phyloP scores from a whole-genome alignment of 164 flowering plant genomes.

The Platanus orientalis region DNA sequence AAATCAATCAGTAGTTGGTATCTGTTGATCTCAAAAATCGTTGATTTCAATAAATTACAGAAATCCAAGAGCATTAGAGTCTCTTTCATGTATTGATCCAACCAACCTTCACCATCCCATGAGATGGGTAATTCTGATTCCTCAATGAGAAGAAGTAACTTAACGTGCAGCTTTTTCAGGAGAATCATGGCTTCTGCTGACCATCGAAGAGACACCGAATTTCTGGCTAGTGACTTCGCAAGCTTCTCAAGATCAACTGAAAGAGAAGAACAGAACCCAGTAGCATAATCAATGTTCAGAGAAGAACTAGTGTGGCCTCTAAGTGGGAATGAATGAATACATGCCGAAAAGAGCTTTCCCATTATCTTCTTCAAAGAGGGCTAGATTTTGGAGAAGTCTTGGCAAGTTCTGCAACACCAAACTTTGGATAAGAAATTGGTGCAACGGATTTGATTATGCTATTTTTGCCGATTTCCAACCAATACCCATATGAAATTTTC shows the following conservation, averaged over 20 bases:
- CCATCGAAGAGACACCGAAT: constrained; percentile 18
- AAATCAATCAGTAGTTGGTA: constrained; percentile 15
- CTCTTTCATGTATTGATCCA: constrained; percentile 23
- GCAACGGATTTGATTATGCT: too few relatives aligned
- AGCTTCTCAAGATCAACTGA: constrained; percentile 17
- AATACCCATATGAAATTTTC: too few relatives aligned
- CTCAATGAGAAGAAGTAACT: constrained; percentile 11
- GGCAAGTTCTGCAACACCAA: too few relatives aligned
- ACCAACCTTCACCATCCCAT: constrained; percentile 12
- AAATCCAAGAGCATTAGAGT: constrained; percentile 18
- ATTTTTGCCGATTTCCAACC: too few relatives aligned
- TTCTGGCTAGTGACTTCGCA: constrained; percentile 10
- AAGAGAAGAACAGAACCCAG: constrained; percentile 14
- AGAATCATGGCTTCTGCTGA: constrained; percentile 19
- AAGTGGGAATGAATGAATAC: constrained; percentile 1
- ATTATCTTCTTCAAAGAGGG: too few relatives aligned
- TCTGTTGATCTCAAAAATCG: constrained; percentile 14
- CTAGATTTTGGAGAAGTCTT: too few relatives aligned
- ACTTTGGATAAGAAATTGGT: too few relatives aligned
- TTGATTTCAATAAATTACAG: constrained; percentile 20
- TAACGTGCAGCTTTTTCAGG: constrained; percentile 15
- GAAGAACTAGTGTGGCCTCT: not conserved
- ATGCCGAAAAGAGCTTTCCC: constrained; percentile 8
- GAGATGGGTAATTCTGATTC: constrained; percentile 2
- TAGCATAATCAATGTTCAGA: constrained; percentile 4